Evolutionary conservation across 2,329 filamentous ascomycete species (phyloP), one percentile per base, ranked within the genome.

Genomic region (Hymenoscyphus linearis): DNA sequence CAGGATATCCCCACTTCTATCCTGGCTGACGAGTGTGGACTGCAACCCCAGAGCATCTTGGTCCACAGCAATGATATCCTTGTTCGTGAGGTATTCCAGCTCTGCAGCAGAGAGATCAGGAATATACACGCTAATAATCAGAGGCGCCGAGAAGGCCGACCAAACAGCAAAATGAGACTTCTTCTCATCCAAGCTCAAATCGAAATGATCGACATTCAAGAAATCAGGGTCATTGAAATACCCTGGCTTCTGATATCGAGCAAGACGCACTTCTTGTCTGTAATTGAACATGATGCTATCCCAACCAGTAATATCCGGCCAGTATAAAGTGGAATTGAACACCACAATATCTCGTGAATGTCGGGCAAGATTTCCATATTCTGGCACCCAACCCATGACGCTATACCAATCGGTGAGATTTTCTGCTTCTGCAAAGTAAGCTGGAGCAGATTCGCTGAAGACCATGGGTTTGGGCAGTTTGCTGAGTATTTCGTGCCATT

Each of bases 391-490:
- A 68, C 78, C 82, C 44, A 82, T 72, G 13, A 84, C 82, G 0
- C 75, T 73, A 50, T 70, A 57, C 77, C 75, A 64, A 76, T 74
- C 64, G 76, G 76, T 57, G 26, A 75, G 12, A 74, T 70, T 36
- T 80, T 72, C 2, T 0, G 69, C 74, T 16, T 72, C 73, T 73
- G 78, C 84, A 73, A 84, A 77, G 66, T 85, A 85, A 35, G 77
- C 79, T 0, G 75, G 68, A 22, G 81, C 75, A 16, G 74, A 76
- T 62, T 72, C 74, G 7, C 66, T 71, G 36, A 72, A 57, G 52
- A 70, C 34, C 78, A 73, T 71, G 50, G 64, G 71, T 64, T 53
- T 66, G 9, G 61, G 37, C 63, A 69, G 55, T n/a, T 63, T 62
- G 58, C 60, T 60, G 58, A 60, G 65, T n/a, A 78, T 69, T 2